Conservation (phyloP, 306 rosid species). For the Rosa rugosa region DNA sequence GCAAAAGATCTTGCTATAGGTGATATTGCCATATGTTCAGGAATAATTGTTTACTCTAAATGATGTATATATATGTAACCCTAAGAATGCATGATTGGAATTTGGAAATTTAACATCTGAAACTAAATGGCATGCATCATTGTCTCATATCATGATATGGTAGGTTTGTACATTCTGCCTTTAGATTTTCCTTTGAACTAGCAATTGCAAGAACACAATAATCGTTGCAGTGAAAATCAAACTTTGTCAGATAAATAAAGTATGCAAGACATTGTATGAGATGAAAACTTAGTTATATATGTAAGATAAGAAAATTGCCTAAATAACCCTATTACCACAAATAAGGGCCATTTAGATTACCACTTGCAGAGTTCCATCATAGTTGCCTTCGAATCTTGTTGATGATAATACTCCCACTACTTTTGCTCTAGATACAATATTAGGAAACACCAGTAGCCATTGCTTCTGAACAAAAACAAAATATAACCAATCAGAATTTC, state of each 20-base stretch:
- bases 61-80: too few species aligned
- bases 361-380: conserved; percentile 50
- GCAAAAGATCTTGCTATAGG: too few species aligned
- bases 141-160: too few species aligned
- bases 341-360: conserved; percentile 31
- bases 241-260: not conserved
- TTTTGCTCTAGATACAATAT: conserved; percentile 40
- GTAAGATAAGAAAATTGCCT: not conserved
- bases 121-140: too few species aligned
- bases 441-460: conserved; percentile 45
- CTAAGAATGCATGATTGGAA: too few species aligned
- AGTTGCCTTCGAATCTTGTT: conserved; percentile 36
- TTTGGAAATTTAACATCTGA: too few species aligned
- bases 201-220: not conserved
- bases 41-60: too few species aligned
- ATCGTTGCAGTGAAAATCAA: not conserved
- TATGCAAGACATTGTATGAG: not conserved
- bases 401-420: conserved; percentile 31
- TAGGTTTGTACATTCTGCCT: not conserved
- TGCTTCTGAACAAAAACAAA: conserved; percentile 32
- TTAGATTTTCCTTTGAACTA: not conserved
- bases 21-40: too few species aligned
- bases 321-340: not conserved
- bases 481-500: not conserved
- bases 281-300: not conserved